These are phyloP conservation scores for Myxozyma melibiosi DNA, from an alignment of 805 yeast species.

Conservation along the genomic window DNA sequence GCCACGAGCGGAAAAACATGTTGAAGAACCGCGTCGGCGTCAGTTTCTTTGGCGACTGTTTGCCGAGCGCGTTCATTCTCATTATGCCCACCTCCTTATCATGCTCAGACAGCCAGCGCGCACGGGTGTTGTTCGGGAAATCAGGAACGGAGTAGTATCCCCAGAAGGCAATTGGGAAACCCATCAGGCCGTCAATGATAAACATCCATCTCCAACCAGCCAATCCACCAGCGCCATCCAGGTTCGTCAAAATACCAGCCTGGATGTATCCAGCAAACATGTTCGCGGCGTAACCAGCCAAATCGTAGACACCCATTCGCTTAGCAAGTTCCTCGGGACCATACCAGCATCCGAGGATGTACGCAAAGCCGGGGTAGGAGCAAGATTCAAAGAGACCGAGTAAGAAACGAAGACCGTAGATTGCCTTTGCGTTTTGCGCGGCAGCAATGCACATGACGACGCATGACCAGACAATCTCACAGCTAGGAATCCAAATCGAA, in stretches of 20 bases:
- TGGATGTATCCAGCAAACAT: slow-evolving; percentile 66
- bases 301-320: slow-evolving; percentile 60
- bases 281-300: slow-evolving; percentile 64
- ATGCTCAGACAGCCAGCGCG: slow-evolving; percentile 48
- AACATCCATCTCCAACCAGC: slow-evolving; percentile 58
- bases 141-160: slow-evolving; percentile 54
- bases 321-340: slow-evolving; percentile 59
- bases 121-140: slow-evolving; percentile 60
- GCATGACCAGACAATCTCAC: slow-evolving; percentile 21
- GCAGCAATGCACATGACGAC: slow-evolving; percentile 21
- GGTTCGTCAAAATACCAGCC: slow-evolving; percentile 52
- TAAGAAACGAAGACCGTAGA: slow-evolving; percentile 33
- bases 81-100: slow-evolving; percentile 21
- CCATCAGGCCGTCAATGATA: slow-evolving; percentile 30
- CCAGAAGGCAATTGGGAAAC: slow-evolving; percentile 23
- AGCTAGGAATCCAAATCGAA: slow-evolving; percentile 20
- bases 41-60: slow-evolving; percentile 17
- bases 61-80: slow-evolving; percentile 25
- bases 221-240: slow-evolving; percentile 57
- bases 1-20: slow-evolving; percentile 25
- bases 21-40: slow-evolving; percentile 25
- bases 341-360: slow-evolving; percentile 49
- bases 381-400: slow-evolving; percentile 50
- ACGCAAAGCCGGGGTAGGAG: slow-evolving; percentile 54
- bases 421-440: slow-evolving; percentile 26